These are phyloP conservation scores for Carex scoparia DNA, from an alignment of 176 grass and related monocot genomes.

Conservation along the genomic window DNA sequence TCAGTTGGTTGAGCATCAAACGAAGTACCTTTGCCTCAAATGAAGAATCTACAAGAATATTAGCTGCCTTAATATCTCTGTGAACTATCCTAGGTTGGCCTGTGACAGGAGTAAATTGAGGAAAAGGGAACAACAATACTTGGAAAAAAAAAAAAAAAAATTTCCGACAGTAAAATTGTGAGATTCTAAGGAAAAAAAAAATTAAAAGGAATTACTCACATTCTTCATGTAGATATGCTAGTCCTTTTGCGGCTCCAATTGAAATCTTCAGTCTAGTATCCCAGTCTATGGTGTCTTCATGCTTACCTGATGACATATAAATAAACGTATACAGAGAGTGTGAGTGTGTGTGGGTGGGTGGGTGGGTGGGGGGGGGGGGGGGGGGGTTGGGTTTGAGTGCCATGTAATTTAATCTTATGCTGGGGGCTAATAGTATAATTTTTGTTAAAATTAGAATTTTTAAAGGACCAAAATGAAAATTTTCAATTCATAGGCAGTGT, in stretches of 20 bases:
- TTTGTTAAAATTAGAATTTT: too few relatives aligned
- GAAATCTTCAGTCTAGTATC: conserved; percentile 31
- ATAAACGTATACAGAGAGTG: neutral
- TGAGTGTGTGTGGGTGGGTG: too few relatives aligned
- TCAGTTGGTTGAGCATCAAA: neutral
- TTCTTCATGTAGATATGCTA: conserved; percentile 40
- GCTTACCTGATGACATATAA: neutral
- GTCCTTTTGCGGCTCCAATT: conserved; percentile 31
- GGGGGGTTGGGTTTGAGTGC: too few relatives aligned
- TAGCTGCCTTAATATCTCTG: conserved; percentile 38
- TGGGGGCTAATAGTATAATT: too few relatives aligned
- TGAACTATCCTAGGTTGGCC: conserved; percentile 39
- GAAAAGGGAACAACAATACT: neutral
- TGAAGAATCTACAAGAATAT: conserved; percentile 35
- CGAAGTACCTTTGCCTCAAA: conserved; percentile 34
- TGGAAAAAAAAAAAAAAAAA: neutral
- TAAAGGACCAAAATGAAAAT: too few relatives aligned
- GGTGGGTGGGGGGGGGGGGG: too few relatives aligned
- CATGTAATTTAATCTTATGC: too few relatives aligned
- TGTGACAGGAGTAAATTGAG: neutral
- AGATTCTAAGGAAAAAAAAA: neutral
- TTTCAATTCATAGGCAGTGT: too few relatives aligned
- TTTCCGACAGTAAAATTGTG: neutral
- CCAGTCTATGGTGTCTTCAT: conserved; percentile 29
- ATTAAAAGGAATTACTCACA: neutral